Base-by-base conservation (phyloP, 2,329 filamentous ascomycete species). In the Cytospora mali region DNA sequence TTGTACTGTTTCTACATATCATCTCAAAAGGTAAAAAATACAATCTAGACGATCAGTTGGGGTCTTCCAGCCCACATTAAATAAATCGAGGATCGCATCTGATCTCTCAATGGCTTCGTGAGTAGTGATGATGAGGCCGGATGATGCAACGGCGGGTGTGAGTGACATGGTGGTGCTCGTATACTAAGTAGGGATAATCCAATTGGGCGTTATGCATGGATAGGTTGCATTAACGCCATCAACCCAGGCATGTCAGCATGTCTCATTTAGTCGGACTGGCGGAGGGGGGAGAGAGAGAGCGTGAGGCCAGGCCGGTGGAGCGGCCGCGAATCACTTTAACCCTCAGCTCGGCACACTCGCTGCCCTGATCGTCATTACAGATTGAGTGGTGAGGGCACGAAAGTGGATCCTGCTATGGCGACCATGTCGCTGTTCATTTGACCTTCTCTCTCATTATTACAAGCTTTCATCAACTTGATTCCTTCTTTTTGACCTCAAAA, bases 1-100 rank as follows among this genome's bases (percentile, higher is more conserved):
- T 54, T 65, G 63, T 65, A 65, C 33, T 61, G 58, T 54, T 51
- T 65, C 31, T 63, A 58, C 58, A 60, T 60, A 48, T 39, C 23
- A 54, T 31, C 55, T 54, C 29, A 48, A 42, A 55, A 61, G 50
- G 57, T 9, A 53, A 21, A 56, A 51, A 56, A 29, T 28, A 61
- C 55, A 65, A 62, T 62, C 6, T 62, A 62, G 60, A 65, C 33
- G 52, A 65, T 42, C 27, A 51, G 51, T 42, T 31, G 28, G 46
- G 51, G 39, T 54, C 52, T 48, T 46, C 10, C 31, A 25, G 27
- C 59, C 52, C 39, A 54, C n/a, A 23, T 3, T 13, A 21, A 46
- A 23, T 13, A 21, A 46, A 23, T 7, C 13, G 42, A 46, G 42
- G 42, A 23, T 29, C n/a, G 33, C 33, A 21, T 21, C 18, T 21